Percentiles rank a stretch among this genome's conserved stretches.
phyloP scores from a whole-genome alignment of 1,284 basidiomycete genomes.

The Mycena citricolor region DNA sequence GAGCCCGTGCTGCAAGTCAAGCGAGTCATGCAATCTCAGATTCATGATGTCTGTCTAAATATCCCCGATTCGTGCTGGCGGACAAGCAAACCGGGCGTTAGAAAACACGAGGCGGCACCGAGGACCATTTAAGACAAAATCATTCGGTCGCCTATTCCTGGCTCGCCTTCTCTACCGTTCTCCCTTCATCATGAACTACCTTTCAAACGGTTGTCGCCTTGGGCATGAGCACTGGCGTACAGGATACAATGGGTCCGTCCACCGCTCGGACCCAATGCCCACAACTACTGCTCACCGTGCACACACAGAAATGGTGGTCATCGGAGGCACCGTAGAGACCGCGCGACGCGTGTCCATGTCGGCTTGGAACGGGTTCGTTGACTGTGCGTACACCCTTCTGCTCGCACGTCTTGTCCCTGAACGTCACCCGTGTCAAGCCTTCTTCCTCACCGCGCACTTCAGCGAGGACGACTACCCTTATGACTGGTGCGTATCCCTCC shows the following conservation, averaged over 20 bases:
- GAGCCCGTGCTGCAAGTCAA: too few species aligned
- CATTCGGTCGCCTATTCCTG: slow-evolving; percentile 31
- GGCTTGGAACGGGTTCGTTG: slow-evolving; percentile 84
- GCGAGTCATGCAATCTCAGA: too few species aligned
- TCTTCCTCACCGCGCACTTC: slow-evolving; percentile 85
- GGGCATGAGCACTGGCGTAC: slow-evolving; percentile 55
- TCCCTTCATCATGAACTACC: slow-evolving; percentile 49
- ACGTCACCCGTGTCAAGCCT: slow-evolving; percentile 54
- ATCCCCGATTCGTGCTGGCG: too few species aligned
- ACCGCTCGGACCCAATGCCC: background rate
- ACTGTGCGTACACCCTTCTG: slow-evolving; percentile 56
- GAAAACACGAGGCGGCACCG: slow-evolving; percentile 20
- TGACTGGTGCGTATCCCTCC: slow-evolving; percentile 57
- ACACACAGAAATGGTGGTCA: slow-evolving; percentile 76
- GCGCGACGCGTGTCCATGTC: slow-evolving; percentile 71
- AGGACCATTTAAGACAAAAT: slow-evolving; percentile 17
- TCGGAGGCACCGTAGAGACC: slow-evolving; percentile 77
- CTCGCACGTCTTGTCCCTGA: too few species aligned
- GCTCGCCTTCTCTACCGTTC: slow-evolving; percentile 29
- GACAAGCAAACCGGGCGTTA: too few species aligned
- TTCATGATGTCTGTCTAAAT: too few species aligned
- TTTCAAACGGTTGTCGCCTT: slow-evolving; percentile 63
- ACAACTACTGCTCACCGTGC: slow-evolving; percentile 12
- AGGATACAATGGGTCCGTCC: slow-evolving; percentile 53
- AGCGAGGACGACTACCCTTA: slow-evolving; percentile 84